These are phyloP conservation scores for Remersonia thermophila DNA, from an alignment of 2,329 filamentous ascomycete genomes.

Conservation along the genomic window DNA sequence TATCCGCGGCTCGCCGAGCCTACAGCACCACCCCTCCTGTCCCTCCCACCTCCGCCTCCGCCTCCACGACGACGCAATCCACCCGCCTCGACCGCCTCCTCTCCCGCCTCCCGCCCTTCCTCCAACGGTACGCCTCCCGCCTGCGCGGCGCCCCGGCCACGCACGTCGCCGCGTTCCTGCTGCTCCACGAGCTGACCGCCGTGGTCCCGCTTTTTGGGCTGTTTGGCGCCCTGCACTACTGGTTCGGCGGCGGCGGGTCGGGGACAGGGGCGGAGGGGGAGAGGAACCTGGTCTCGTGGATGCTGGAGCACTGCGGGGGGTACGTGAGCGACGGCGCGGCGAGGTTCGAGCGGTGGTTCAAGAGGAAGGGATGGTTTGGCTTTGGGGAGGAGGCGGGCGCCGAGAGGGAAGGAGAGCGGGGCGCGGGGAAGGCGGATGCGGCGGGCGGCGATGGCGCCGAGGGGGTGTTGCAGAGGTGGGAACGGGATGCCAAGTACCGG, in stretches of 20 bases:
- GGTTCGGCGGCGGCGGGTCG: slow-evolving; percentile 17
- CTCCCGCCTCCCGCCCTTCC: slow-evolving; percentile 47
- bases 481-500: slow-evolving; percentile 36
- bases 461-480: slow-evolving; percentile 24
- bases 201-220: slow-evolving; percentile 67
- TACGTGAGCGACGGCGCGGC: slow-evolving; percentile 51
- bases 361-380: slow-evolving; percentile 70
- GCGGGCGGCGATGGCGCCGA: slow-evolving; percentile 17
- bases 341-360: slow-evolving; percentile 66
- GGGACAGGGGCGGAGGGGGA: slow-evolving; percentile 21
- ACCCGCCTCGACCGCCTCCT: slow-evolving; percentile 35
- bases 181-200: slow-evolving; percentile 87
- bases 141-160: slow-evolving; percentile 68
- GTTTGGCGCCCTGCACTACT: slow-evolving; percentile 64
- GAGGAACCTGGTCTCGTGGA: slow-evolving; percentile 22
- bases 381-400: slow-evolving; percentile 29
- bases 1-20: no score
- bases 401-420: slow-evolving; percentile 19
- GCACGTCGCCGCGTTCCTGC: slow-evolving; percentile 73
- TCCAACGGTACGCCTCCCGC: slow-evolving; percentile 56
- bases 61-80: not conserved
- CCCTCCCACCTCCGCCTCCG: not conserved
- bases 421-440: slow-evolving; percentile 19
- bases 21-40: no score
- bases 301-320: slow-evolving; percentile 36